phyloP scores from a whole-genome alignment of 2,329 filamentous ascomycete species.

The Diaporthe citriasiana region DNA sequence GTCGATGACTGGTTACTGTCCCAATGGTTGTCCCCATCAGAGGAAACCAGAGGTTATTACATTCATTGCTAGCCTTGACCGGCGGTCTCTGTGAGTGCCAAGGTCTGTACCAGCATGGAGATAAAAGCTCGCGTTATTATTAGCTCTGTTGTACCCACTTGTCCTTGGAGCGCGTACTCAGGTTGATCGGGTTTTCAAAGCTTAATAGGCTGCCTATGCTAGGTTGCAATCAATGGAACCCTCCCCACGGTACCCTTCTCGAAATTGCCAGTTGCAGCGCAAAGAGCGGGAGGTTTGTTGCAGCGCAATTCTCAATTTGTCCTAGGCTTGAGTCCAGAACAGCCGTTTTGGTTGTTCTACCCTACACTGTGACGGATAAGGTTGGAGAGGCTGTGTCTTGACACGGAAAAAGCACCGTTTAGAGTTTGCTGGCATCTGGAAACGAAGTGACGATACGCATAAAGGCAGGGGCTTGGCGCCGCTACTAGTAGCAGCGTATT shows the following conservation, averaged over 20 bases:
- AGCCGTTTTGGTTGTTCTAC: neutral
- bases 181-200: neutral
- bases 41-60: neutral
- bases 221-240: neutral
- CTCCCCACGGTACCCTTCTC: neutral
- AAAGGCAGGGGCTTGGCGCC: too few species aligned
- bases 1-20: too few species aligned
- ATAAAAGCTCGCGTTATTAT: neutral
- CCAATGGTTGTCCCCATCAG: neutral
- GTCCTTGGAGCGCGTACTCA: neutral
- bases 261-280: neutral
- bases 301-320: neutral
- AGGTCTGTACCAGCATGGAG: neutral
- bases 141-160: neutral
- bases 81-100: neutral
- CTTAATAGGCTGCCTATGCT: neutral
- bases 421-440: too few species aligned
- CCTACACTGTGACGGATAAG: neutral
- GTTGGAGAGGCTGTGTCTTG: neutral
- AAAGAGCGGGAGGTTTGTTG: neutral
- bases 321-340: neutral
- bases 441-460: too few species aligned
- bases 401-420: too few species aligned
- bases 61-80: neutral
- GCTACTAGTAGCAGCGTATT: too few species aligned